Base-by-base conservation (phyloP, 1,284 basidiomycete species). In the Termitomyces sp. region DNA sequence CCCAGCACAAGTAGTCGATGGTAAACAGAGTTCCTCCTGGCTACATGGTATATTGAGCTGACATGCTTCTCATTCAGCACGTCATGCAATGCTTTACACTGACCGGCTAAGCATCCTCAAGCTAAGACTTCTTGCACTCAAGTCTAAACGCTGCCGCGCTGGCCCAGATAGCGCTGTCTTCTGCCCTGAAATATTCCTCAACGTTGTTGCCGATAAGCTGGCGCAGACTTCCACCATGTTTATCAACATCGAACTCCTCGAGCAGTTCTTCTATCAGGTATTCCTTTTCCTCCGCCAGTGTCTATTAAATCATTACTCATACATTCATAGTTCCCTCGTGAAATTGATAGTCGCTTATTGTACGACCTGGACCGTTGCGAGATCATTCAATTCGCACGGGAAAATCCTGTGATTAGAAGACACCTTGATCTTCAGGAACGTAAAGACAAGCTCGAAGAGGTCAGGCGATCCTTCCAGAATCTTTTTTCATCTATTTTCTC, bases 201-300 rank as follows among this genome's bases (percentile, higher is more conserved):
- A 94, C 63, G 93, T 97, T 30, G 94, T 99, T 9, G 93, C 96
- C 2, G 94, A 98, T 70, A 98, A 99, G 73, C 80, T 99, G 34
- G 94, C 96, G 0, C 91, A 95, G 68, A 98, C 95, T 0, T 91
- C 93, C 0, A 87, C 95, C 1, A 94, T 98, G 90, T 99, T 99
- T 73, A 96, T 99, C 79, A 98, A 92, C 73, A 95, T 98, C 56
- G 96, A 99, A 70, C 78, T 99, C 8, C 81, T 99, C 1, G 92
- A 95, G 66, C 94, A 98, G 66, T 99, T 99, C 81, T 98, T 99
- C 77, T 98, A 98, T 68, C 92, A 94, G 77, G 91, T 90, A 62
- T 53, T 78, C 65, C 33, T 19, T 2, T 17, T 26, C 13, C 13
- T 33, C 4, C 15, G 1, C 5, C n/a, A 12, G 4, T 33, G n/a